Evolutionary conservation across 2,329 filamentous ascomycete species (phyloP).

Genomic region (Shiraia bambusicola): DNA sequence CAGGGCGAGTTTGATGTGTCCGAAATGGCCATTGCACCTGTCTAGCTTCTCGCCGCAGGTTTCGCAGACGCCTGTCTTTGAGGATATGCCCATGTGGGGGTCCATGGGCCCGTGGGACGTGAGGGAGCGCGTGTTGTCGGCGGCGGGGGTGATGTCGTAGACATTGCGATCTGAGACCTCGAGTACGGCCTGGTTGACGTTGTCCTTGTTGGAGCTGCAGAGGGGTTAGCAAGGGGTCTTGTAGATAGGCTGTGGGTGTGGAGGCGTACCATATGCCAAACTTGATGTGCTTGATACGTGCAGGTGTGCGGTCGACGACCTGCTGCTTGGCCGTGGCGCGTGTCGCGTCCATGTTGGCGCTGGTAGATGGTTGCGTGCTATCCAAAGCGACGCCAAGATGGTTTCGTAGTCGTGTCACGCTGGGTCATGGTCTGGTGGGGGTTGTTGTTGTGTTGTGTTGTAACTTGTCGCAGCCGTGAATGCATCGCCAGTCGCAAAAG

Average conservation of each 20-base stretch:
- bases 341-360: conserved; percentile 24
- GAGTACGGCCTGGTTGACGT: conserved; percentile 91
- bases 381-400: conserved; percentile 9
- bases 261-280: conserved; percentile 78
- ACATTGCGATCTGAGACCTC: conserved; percentile 93
- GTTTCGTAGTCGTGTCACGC: conserved; percentile 23
- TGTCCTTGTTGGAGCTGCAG: conserved; percentile 80
- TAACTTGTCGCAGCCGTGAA: neutral
- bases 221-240: conserved; percentile 16
- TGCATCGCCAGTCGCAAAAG: conserved; percentile 19
- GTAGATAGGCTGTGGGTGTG: neutral
- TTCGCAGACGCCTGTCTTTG: conserved; percentile 74
- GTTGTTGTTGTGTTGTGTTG: neutral
- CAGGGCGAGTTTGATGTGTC: conserved; percentile 84
- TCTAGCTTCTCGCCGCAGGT: conserved; percentile 82
- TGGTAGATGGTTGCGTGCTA: conserved; percentile 13
- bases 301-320: conserved; percentile 83
- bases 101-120: conserved; percentile 86
- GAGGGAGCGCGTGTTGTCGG: conserved; percentile 63
- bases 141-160: conserved; percentile 76
- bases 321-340: conserved; percentile 69
- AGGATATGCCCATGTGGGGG: conserved; percentile 82
- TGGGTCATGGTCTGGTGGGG: conserved; percentile 21
- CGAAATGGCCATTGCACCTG: conserved; percentile 92
- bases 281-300: conserved; percentile 89